Conservation (phyloP, 1,139 yeast species). For the Nadsonia commutata region DNA sequence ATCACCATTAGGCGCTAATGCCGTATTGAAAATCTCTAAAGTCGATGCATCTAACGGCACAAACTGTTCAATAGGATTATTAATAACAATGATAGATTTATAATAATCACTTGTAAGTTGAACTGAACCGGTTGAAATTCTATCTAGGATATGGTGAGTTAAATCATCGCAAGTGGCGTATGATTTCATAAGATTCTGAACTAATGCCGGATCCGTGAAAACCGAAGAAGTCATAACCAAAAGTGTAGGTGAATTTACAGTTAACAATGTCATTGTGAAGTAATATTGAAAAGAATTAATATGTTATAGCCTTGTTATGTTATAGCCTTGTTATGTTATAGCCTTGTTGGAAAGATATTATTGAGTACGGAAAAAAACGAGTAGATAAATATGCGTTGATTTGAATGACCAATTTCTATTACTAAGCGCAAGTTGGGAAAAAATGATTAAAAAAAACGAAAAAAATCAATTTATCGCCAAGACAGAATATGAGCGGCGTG, state of each 20-base stretch:
- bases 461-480: too few relatives aligned
- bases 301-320: too few relatives aligned
- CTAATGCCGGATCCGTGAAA: constrained; percentile 9
- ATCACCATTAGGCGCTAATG: constrained; percentile 34
- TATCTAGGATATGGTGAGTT: constrained; percentile 54
- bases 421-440: too few relatives aligned
- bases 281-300: too few relatives aligned
- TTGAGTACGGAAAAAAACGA: too few relatives aligned
- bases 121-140: constrained; percentile 48
- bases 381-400: too few relatives aligned
- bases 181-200: constrained; percentile 15
- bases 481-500: too few relatives aligned
- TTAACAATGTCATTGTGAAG: too few relatives aligned
- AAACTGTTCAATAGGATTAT: constrained; percentile 26
- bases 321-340: too few relatives aligned
- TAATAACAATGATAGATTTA: constrained; percentile 46
- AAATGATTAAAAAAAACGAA: too few relatives aligned
- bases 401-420: too few relatives aligned
- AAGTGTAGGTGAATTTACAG: neutral
- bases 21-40: constrained; percentile 28
- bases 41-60: constrained; percentile 31
- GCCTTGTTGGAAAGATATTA: too few relatives aligned
- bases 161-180: constrained; percentile 16
- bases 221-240: constrained; percentile 1
- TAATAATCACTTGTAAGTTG: constrained; percentile 30